A percentile compares a stretch with the other conserved stretches of the same genome.
phyloP scores from a whole-genome alignment of 495 filamentous ascomycete genomes.

The Chaetomidium leptoderma region DNA sequence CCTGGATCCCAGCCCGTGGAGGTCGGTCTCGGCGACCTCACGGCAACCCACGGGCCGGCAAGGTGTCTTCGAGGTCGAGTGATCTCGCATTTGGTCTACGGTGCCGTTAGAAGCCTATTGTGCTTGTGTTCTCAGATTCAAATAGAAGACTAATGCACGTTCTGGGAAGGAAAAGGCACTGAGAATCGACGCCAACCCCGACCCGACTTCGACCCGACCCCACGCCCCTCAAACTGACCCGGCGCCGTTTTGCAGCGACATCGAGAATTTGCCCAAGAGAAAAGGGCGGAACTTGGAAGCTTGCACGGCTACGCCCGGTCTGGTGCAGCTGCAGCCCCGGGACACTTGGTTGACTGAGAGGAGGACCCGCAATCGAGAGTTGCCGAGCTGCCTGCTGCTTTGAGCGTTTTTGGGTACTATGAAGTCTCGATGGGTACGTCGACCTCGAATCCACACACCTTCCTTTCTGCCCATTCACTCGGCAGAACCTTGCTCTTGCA shows the following conservation, averaged over 20 bases:
- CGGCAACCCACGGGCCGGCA: not conserved
- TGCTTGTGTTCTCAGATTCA: not conserved
- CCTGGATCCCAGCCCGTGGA: constrained; percentile 2
- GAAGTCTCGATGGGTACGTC: constrained; percentile 25
- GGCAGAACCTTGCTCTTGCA: not conserved
- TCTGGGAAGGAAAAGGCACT: not conserved
- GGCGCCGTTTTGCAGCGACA: not conserved
- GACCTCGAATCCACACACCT: constrained; percentile 1
- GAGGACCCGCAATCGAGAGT: not conserved
- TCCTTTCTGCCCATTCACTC: not conserved
- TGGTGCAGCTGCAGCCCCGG: constrained; percentile 2
- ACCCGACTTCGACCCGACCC: not conserved
- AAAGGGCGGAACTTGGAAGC: not conserved
- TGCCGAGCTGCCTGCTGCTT: not conserved
- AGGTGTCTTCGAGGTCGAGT: not conserved
- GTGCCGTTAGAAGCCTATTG: not conserved
- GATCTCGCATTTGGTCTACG: not conserved
- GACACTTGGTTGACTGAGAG: not conserved
- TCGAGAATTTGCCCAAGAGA: not conserved
- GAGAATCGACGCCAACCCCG: not conserved
- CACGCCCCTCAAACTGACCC: not conserved
- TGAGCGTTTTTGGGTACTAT: constrained; percentile 21
- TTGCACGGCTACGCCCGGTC: not conserved
- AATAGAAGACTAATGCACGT: not conserved
- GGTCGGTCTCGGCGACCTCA: not conserved